These are phyloP conservation scores for Syzygium aqueum DNA, from an alignment of 345 rosid species.

Conservation along the genomic window DNA sequence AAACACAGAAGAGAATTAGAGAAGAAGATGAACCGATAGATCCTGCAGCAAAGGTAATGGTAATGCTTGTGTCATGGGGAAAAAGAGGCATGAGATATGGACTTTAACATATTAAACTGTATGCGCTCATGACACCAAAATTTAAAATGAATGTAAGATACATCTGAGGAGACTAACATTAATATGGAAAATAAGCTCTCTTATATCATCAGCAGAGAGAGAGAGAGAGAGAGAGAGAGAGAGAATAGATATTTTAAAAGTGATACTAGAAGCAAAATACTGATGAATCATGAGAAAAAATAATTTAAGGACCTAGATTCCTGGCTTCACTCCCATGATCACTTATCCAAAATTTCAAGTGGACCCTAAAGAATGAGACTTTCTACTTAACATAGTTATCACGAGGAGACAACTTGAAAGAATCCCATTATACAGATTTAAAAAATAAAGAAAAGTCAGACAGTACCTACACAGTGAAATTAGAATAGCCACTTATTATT, in stretches of 20 bases:
- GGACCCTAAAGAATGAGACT: neutral
- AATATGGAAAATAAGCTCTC: neutral
- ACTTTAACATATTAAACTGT: neutral
- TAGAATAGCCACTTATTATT: neutral
- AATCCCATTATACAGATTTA: neutral
- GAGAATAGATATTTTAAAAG: neutral
- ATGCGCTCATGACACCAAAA: neutral
- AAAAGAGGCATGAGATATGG: neutral
- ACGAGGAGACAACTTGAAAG: neutral
- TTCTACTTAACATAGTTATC: neutral
- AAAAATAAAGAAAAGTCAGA: neutral
- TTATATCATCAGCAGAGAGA: neutral
- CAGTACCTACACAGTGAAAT: neutral
- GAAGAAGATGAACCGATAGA: neutral
- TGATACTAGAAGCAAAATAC: neutral
- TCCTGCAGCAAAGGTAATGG: neutral
- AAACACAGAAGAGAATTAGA: neutral
- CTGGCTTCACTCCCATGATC: neutral
- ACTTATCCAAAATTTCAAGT: neutral
- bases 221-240: neutral
- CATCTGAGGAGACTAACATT: neutral
- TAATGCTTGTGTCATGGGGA: neutral
- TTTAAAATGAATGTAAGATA: neutral
- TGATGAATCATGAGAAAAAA: neutral
- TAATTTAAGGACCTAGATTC: neutral